A percentile compares a stretch with the other conserved stretches of the same genome.
Conservation (phyloP, 2,329 filamentous ascomycete species). For the Aspergillus latus region DNA sequence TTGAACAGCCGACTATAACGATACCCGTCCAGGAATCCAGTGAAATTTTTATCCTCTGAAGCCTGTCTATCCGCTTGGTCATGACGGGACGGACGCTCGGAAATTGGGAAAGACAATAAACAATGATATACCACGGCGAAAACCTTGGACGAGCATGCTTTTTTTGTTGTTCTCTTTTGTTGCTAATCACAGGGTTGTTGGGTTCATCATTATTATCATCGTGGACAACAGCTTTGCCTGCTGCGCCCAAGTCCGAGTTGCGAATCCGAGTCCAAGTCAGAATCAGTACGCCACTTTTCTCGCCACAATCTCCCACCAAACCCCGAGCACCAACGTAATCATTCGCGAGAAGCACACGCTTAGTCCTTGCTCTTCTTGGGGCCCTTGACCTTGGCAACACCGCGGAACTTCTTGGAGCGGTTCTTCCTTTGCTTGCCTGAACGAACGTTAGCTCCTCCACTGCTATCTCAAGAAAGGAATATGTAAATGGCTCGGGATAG, state of each 20-base stretch:
- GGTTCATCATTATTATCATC: constrained; percentile 18
- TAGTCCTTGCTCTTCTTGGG: constrained; percentile 89
- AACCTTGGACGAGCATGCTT: constrained; percentile 12
- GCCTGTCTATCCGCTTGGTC: constrained; percentile 6
- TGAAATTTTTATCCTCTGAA: constrained; percentile 7
- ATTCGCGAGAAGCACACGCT: constrained; percentile 39
- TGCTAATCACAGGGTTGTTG: constrained; percentile 15
- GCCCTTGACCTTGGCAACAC: constrained; percentile 98
- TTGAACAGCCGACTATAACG: constrained; percentile 8
- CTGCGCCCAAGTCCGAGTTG: constrained; percentile 11
- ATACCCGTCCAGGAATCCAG: constrained; percentile 3
- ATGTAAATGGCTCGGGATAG: constrained; percentile 14
- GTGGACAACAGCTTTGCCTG: constrained; percentile 7
- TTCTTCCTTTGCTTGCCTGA: constrained; percentile 99
- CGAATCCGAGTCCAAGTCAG: constrained; percentile 10
- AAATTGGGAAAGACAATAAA: background rate
- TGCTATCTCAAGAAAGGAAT: background rate
- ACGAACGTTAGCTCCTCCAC: constrained; percentile 14
- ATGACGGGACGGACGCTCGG: background rate
- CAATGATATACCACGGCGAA: constrained; percentile 5
- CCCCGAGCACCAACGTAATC: constrained; percentile 31
- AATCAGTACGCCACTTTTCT: constrained; percentile 6
- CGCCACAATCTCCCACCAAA: constrained; percentile 20
- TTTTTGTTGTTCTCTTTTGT: constrained; percentile 12
- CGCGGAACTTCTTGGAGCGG: constrained; percentile 96